phyloP scores from a whole-genome alignment of 352 stramenopile species.

The Thalassiosira livingstoniorum region DNA sequence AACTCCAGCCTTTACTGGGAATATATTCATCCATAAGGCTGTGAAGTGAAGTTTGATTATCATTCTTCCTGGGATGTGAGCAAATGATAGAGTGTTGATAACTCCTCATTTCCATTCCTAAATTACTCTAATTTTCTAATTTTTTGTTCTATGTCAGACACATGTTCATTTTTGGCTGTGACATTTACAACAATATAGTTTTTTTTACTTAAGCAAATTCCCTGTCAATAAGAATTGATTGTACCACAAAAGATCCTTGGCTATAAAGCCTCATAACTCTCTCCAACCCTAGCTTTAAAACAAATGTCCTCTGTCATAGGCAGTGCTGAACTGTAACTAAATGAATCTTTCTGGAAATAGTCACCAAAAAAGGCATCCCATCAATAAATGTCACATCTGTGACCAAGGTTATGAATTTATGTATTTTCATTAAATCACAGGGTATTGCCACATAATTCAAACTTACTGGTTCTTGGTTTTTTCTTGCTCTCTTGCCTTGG shows the following conservation, averaged over 20 bases:
- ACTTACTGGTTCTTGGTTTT: background rate
- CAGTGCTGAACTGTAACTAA: conserved; percentile 3
- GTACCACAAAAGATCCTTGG: background rate
- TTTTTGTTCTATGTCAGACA: background rate
- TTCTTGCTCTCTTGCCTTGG: background rate
- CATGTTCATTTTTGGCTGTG: background rate
- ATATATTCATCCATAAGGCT: background rate
- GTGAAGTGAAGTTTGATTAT: background rate
- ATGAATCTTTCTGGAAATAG: background rate
- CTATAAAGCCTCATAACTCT: background rate
- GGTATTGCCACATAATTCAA: background rate
- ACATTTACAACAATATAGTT: background rate
- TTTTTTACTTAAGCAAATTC: conserved; percentile 4
- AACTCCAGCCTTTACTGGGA: background rate
- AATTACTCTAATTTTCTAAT: background rate
- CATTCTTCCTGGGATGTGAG: background rate
- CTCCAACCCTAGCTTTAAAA: background rate
- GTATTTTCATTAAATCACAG: background rate
- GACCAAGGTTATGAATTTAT: background rate
- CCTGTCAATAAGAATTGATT: conserved; percentile 4
- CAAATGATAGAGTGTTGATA: background rate
- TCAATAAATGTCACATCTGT: background rate
- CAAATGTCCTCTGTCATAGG: background rate
- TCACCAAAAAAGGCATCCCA: background rate
- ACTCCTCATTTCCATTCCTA: background rate